Conservation (phyloP, 768 basidiomycete species). For the Lactarius psammicola region DNA sequence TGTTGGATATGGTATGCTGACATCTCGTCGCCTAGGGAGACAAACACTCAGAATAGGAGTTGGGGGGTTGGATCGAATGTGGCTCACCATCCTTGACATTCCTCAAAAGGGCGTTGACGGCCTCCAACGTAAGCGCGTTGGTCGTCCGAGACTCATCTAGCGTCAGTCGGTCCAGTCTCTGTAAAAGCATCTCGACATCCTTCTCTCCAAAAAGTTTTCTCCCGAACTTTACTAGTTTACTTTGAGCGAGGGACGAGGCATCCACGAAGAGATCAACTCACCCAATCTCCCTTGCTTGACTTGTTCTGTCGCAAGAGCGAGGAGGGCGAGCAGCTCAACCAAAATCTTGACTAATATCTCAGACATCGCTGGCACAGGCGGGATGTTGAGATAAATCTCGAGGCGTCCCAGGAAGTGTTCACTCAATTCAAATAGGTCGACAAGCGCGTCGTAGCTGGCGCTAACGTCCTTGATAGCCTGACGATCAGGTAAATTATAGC, state of each 20-base stretch:
- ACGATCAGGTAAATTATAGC: neutral
- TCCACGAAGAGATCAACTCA: neutral
- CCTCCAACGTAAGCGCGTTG: neutral
- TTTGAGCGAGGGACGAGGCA: neutral
- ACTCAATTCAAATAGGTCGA: neutral
- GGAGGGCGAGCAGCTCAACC: neutral
- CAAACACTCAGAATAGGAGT: neutral
- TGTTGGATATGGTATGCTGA: neutral
- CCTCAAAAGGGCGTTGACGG: neutral
- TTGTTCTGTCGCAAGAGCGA: neutral
- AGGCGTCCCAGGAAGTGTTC: neutral
- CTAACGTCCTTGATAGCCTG: neutral
- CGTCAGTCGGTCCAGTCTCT: neutral
- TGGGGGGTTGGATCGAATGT: neutral
- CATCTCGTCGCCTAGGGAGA: neutral
- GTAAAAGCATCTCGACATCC: neutral
- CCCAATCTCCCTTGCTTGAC: conserved; percentile 1
- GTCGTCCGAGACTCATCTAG: neutral
- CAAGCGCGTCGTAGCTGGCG: neutral
- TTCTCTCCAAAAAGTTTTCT: neutral
- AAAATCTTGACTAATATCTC: neutral
- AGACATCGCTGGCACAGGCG: neutral
- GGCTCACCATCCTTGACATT: neutral
- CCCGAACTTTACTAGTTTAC: neutral
- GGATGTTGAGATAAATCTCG: neutral